These are phyloP conservation scores for Chrysoporthe deuterocubensis DNA, from an alignment of 2,329 filamentous ascomycete genomes.

Conservation along the genomic window DNA sequence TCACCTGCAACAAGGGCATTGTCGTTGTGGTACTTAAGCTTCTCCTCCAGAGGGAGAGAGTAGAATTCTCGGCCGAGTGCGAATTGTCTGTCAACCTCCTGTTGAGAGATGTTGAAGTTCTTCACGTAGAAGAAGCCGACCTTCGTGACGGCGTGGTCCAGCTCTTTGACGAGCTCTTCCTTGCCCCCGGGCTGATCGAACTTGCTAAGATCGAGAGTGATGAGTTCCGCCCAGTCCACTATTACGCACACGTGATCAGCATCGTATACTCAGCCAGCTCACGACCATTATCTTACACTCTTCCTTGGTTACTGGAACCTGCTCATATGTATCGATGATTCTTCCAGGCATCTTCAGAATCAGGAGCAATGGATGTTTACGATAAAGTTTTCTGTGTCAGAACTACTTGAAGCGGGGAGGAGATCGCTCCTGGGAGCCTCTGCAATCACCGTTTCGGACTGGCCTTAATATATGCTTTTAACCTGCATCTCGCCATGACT, in stretches of 20 bases:
- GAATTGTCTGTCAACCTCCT: constrained; percentile 62
- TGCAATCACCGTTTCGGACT: neutral
- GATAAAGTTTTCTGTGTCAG: neutral
- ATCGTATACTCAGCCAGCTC: neutral
- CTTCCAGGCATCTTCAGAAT: constrained; percentile 34
- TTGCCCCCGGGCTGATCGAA: constrained; percentile 40
- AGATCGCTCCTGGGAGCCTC: neutral
- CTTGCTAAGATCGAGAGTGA: constrained; percentile 38
- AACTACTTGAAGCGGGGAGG: neutral
- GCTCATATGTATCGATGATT: constrained; percentile 36
- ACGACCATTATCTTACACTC: constrained; percentile 31
- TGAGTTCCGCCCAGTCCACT: constrained; percentile 38
- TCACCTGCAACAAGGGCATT: constrained; percentile 53
- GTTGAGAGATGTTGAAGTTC: constrained; percentile 63
- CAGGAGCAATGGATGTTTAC: neutral
- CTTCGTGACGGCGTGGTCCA: constrained; percentile 37
- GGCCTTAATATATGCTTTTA: neutral
- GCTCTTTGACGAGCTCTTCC: constrained; percentile 39
- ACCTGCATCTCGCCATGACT: neutral
- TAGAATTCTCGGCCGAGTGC: constrained; percentile 60
- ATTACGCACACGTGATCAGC: neutral
- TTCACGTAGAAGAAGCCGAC: constrained; percentile 63
- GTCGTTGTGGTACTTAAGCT: constrained; percentile 55
- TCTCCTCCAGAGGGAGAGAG: constrained; percentile 59
- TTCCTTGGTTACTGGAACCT: constrained; percentile 37